phyloP scores from a whole-genome alignment of 2,329 filamentous ascomycete species.

The Colletotrichum agaves region DNA sequence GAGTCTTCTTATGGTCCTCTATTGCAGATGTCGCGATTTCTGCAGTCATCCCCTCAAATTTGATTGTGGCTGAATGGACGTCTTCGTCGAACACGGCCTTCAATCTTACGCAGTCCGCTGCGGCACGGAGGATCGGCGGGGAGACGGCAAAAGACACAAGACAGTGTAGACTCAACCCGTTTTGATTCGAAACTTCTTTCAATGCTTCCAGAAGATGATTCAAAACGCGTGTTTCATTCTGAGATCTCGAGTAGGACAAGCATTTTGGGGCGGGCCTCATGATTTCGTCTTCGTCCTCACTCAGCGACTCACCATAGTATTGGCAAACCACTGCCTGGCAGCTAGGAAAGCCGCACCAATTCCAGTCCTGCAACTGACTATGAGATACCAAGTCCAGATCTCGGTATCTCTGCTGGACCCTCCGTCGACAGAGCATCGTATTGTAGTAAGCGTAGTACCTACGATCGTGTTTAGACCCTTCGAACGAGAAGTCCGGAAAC shows the following conservation, averaged over 20 bases:
- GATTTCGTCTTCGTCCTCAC: not conserved
- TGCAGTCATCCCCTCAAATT: not conserved
- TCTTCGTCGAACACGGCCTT: not conserved
- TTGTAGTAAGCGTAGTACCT: constrained; percentile 4
- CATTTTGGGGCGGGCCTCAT: not conserved
- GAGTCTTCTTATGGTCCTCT: not conserved
- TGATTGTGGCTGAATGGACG: not conserved
- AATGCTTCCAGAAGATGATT: not conserved
- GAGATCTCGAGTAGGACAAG: not conserved
- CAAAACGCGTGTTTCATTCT: not conserved
- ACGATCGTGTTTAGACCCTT: not conserved
- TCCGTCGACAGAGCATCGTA: not conserved
- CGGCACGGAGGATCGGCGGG: not conserved
- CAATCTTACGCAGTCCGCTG: not conserved
- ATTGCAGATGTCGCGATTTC: not conserved
- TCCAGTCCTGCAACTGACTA: not conserved
- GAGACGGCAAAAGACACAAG: constrained; percentile 11
- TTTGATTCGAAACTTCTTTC: not conserved
- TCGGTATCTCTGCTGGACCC: not conserved
- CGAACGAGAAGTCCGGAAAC: not conserved
- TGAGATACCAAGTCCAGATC: not conserved
- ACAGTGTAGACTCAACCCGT: not conserved
- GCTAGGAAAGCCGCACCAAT: constrained; percentile 9
- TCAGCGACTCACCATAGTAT: not conserved
- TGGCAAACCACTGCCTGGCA: not conserved